These are phyloP conservation scores for Fraxinus baroniana DNA, from an alignment of 305 asterid genomes.

Conservation along the genomic window DNA sequence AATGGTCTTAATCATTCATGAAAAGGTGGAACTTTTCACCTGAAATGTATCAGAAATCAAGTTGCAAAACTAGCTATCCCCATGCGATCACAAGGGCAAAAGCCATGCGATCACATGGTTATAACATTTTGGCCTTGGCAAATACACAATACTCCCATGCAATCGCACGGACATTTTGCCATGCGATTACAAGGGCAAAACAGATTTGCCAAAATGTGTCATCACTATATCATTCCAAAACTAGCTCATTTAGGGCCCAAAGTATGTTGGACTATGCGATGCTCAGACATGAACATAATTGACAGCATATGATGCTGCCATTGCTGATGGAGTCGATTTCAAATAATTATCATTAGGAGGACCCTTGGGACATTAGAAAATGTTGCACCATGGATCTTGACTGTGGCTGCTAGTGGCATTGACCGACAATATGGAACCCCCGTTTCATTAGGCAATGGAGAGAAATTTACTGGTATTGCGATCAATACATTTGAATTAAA, in stretches of 20 bases:
- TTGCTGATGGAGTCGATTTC: conserved; percentile 41
- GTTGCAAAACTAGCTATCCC: too few relatives aligned
- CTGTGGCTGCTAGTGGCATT: conserved; percentile 68
- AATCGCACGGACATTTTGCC: too few relatives aligned
- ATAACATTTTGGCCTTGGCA: too few relatives aligned
- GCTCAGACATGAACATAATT: conserved; percentile 41
- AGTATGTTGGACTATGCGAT: conserved; percentile 53
- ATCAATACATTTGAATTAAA: conserved; percentile 45
- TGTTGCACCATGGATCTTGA: conserved; percentile 75
- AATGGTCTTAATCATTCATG: too few relatives aligned
- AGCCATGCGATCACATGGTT: too few relatives aligned
- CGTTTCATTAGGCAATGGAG: conserved; percentile 61
- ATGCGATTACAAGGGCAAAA: too few relatives aligned
- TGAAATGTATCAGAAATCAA: too few relatives aligned
- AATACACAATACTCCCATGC: too few relatives aligned
- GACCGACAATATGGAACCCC: conserved; percentile 50
- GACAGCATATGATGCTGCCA: conserved; percentile 36
- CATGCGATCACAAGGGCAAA: too few relatives aligned
- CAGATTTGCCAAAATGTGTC: too few relatives aligned
- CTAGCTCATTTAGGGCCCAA: conserved; percentile 24
- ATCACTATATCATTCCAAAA: too few relatives aligned
- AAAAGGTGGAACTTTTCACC: too few relatives aligned
- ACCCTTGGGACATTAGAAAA: conserved; percentile 35
- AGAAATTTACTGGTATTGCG: conserved; percentile 39
- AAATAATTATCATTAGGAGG: conserved; percentile 29